These are phyloP conservation scores for Nitzschia palea DNA, from an alignment of 108 stramenopile genomes.

Conservation along the genomic window DNA sequence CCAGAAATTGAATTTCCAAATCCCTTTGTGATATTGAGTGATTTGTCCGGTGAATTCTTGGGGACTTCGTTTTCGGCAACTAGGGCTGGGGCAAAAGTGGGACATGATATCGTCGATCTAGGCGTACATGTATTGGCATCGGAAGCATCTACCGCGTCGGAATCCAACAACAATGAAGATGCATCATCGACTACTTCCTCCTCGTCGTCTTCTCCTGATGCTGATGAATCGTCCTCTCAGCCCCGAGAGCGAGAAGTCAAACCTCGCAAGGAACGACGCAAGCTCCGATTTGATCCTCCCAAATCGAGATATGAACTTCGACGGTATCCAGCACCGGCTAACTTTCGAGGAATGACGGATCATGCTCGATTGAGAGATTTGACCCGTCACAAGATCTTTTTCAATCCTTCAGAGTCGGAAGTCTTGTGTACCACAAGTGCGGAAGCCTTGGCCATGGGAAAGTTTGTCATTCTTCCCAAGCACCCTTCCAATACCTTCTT, in stretches of 20 bases:
- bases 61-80: neutral
- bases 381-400: slow-evolving; percentile 79
- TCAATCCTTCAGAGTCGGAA: slow-evolving; percentile 90
- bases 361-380: slow-evolving; percentile 79
- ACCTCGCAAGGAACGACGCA: neutral
- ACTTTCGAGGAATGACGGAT: slow-evolving; percentile 85
- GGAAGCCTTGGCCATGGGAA: slow-evolving; percentile 96
- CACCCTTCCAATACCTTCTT: slow-evolving; percentile 93
- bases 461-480: slow-evolving; percentile 83
- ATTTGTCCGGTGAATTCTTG: slow-evolving; percentile 9
- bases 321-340: slow-evolving; percentile 62
- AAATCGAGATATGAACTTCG: slow-evolving; percentile 70
- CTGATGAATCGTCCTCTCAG: neutral
- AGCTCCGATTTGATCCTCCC: slow-evolving; percentile 58
- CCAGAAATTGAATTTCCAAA: slow-evolving; percentile 11
- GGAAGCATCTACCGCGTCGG: neutral
- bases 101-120: neutral
- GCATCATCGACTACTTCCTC: neutral
- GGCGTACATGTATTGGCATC: slow-evolving; percentile 7
- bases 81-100: neutral
- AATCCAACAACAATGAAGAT: neutral
- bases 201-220: neutral
- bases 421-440: slow-evolving; percentile 95
- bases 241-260: slow-evolving; percentile 2
- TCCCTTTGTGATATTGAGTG: slow-evolving; percentile 12